Percentiles rank a stretch among this genome's conserved stretches.
Conservation (phyloP, 139 green algal genomes). For the Picochlorum sp. region DNA sequence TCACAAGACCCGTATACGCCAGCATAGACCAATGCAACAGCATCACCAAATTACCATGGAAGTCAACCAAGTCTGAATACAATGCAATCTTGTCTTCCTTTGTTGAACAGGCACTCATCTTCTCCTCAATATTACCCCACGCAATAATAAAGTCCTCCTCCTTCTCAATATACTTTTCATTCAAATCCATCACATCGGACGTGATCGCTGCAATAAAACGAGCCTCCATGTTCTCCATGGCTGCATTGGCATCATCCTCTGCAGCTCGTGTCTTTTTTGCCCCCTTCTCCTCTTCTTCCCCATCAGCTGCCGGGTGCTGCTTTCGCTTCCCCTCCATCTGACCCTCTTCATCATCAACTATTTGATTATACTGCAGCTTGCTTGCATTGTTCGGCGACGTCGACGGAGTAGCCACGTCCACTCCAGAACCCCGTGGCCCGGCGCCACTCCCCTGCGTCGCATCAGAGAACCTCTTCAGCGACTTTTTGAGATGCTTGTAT, state of each 20-base stretch:
- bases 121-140: constrained; percentile 31
- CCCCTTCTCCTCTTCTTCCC: background rate
- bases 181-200: constrained; percentile 51
- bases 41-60: constrained; percentile 73
- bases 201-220: constrained; percentile 39
- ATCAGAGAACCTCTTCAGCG: constrained; percentile 30
- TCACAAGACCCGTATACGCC: constrained; percentile 68
- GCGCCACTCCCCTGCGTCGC: too few species aligned
- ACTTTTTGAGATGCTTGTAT: constrained; percentile 69
- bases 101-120: constrained; percentile 2
- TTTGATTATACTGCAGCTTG: background rate
- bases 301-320: too few species aligned
- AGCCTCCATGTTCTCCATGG: constrained; percentile 20
- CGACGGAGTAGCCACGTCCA: background rate
- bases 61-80: constrained; percentile 43
- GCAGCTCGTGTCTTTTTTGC: background rate
- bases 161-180: constrained; percentile 66
- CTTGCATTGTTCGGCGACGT: background rate
- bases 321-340: too few species aligned
- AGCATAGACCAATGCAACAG: constrained; percentile 73
- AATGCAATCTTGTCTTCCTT: constrained; percentile 4
- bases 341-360: too few species aligned
- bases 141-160: constrained; percentile 65
- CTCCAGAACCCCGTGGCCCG: too few species aligned
- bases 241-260: constrained; percentile 1